Percentiles rank a stretch among this genome's conserved stretches.
These are phyloP conservation scores for Mycena epipterygia DNA, from an alignment of 768 basidiomycete species.

Conservation along the genomic window DNA sequence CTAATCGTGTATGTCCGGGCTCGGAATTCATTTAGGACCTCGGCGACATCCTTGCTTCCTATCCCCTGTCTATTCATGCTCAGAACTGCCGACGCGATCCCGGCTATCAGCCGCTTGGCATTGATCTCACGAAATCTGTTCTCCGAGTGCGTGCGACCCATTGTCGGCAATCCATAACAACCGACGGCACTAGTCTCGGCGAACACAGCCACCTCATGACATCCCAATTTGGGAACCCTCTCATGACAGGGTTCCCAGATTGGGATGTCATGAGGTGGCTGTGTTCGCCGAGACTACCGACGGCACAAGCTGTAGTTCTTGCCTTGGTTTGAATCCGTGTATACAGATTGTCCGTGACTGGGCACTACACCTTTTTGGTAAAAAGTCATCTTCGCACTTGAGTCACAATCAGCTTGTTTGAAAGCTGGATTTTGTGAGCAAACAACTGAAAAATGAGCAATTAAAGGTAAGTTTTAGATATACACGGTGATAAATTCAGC, in stretches of 20 bases:
- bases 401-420: background rate
- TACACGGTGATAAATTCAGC: background rate
- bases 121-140: constrained; percentile 39
- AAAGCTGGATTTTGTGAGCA: background rate
- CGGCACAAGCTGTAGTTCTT: background rate
- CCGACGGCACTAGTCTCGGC: no score
- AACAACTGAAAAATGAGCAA: constrained; percentile 13
- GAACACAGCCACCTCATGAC: no score
- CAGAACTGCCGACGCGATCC: constrained; percentile 14
- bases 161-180: background rate
- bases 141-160: constrained; percentile 33
- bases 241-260: no score
- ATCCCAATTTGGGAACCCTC: no score
- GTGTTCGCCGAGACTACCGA: no score
- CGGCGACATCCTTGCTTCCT: constrained; percentile 20
- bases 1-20: no score
- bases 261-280: no score
- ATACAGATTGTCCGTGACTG: constrained; percentile 1
- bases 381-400: constrained; percentile 18
- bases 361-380: constrained; percentile 33
- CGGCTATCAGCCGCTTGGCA: constrained; percentile 16
- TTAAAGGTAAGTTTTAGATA: constrained; percentile 1
- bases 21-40: constrained; percentile 28
- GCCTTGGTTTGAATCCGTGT: background rate
- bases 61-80: constrained; percentile 36